Percentiles rank a stretch among this genome's conserved stretches.
These are phyloP conservation scores for Claviceps digitariae DNA, from an alignment of 2,329 filamentous ascomycete species.

Conservation along the genomic window DNA sequence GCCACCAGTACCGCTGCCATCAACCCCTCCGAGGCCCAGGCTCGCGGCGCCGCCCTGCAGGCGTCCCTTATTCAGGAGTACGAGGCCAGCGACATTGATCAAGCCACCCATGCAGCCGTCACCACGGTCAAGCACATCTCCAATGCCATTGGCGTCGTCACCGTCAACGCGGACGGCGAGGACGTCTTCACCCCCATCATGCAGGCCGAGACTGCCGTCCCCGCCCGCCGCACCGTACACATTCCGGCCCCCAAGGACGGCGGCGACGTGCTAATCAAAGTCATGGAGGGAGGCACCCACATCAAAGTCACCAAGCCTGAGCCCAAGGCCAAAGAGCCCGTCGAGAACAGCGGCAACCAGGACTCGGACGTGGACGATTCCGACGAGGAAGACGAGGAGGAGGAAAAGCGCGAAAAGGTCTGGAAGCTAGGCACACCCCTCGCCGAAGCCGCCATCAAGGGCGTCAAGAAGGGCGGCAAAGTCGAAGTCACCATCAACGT, in stretches of 20 bases:
- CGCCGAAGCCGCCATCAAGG: slow-evolving; percentile 74
- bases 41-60: slow-evolving; percentile 87
- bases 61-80: slow-evolving; percentile 91
- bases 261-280: slow-evolving; percentile 76
- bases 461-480: slow-evolving; percentile 76
- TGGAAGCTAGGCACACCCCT: slow-evolving; percentile 79
- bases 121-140: slow-evolving; percentile 85
- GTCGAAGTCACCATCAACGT: slow-evolving; percentile 92
- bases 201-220: slow-evolving; percentile 74
- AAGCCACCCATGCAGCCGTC: slow-evolving; percentile 89
- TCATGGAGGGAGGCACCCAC: slow-evolving; percentile 77
- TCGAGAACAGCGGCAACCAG: slow-evolving; percentile 42
- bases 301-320: slow-evolving; percentile 90
- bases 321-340: slow-evolving; percentile 60
- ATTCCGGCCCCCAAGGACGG: slow-evolving; percentile 65
- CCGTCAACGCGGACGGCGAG: slow-evolving; percentile 42
- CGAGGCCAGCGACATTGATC: slow-evolving; percentile 83
- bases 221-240: slow-evolving; percentile 72
- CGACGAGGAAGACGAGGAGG: slow-evolving; percentile 60
- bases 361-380: slow-evolving; percentile 46
- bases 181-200: slow-evolving; percentile 72
- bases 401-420: slow-evolving; percentile 78
- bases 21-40: slow-evolving; percentile 85
- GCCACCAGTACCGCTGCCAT: slow-evolving; percentile 64
- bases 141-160: slow-evolving; percentile 78